Evolutionary conservation across 176 grass and related monocot genomes (phyloP).

Genomic region (Oryza australiensis): DNA sequence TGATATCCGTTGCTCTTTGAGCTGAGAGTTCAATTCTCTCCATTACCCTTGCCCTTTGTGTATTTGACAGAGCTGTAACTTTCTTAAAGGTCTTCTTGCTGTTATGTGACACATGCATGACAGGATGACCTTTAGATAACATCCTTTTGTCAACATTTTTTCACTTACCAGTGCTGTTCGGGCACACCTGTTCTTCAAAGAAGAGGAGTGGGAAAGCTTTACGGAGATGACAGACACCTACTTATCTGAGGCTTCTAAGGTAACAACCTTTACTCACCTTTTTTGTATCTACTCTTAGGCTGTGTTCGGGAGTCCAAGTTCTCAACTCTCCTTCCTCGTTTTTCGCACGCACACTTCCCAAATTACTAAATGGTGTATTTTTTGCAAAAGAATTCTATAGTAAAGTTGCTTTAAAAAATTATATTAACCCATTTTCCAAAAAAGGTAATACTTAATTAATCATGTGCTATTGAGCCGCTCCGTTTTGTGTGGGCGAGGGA

Average conservation of each 20-base stretch:
- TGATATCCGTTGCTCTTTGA: conserved; percentile 88
- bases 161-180: conserved; percentile 78
- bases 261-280: conserved; percentile 35
- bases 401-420: too few species aligned
- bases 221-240: conserved; percentile 77
- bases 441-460: too few species aligned
- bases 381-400: too few species aligned
- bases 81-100: conserved; percentile 41
- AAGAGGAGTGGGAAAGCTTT: conserved; percentile 90
- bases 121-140: conserved; percentile 54
- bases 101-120: conserved; percentile 47
- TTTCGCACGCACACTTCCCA: too few species aligned
- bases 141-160: conserved; percentile 50
- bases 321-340: too few species aligned
- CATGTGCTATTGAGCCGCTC: too few species aligned
- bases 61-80: conserved; percentile 14
- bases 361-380: too few species aligned
- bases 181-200: conserved; percentile 92
- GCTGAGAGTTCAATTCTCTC: conserved; percentile 99
- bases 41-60: conserved; percentile 75
- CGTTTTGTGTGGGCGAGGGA: too few species aligned
- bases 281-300: background rate
- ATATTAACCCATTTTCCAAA: too few species aligned
- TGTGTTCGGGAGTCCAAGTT: too few species aligned
- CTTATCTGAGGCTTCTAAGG: conserved; percentile 77